Evolutionary conservation across 208 protist genomes (phyloP).

Genomic region (Angomonas deanei): DNA sequence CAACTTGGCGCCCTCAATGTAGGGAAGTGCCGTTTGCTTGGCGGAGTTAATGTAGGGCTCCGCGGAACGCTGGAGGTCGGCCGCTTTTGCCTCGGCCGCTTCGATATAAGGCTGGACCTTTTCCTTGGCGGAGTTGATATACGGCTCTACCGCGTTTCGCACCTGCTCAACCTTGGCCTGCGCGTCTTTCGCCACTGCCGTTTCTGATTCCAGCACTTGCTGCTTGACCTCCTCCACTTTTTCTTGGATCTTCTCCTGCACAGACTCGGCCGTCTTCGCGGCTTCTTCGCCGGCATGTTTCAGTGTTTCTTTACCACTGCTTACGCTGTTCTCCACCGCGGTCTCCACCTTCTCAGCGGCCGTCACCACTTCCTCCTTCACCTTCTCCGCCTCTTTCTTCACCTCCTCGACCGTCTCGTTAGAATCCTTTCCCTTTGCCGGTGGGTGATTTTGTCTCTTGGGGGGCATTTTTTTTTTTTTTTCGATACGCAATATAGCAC

Average conservation of each 20-base stretch:
- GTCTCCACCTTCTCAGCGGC: constrained; percentile 1
- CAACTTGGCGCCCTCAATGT: constrained; percentile 15
- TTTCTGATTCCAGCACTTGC: constrained; percentile 2
- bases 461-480: neutral
- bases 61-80: constrained; percentile 1
- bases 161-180: constrained; percentile 24
- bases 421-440: neutral
- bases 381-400: constrained; percentile 2
- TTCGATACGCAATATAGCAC: neutral
- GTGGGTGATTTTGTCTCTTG: neutral
- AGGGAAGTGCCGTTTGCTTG: constrained; percentile 2
- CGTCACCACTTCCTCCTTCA: neutral
- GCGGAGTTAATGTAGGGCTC: neutral
- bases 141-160: constrained; percentile 30
- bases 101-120: constrained; percentile 16
- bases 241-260: constrained; percentile 2
- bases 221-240: constrained; percentile 2
- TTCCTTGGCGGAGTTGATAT: constrained; percentile 24
- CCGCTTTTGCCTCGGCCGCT: constrained; percentile 2
- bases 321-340: constrained; percentile 4
- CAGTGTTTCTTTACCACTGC: neutral
- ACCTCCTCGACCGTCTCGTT: constrained; percentile 2
- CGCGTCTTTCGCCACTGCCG: constrained; percentile 20
- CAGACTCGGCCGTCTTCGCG: constrained; percentile 1
- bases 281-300: constrained; percentile 10